phyloP scores from a whole-genome alignment of 495 filamentous ascomycete species.

The Xanthoparmelia taractica region DNA sequence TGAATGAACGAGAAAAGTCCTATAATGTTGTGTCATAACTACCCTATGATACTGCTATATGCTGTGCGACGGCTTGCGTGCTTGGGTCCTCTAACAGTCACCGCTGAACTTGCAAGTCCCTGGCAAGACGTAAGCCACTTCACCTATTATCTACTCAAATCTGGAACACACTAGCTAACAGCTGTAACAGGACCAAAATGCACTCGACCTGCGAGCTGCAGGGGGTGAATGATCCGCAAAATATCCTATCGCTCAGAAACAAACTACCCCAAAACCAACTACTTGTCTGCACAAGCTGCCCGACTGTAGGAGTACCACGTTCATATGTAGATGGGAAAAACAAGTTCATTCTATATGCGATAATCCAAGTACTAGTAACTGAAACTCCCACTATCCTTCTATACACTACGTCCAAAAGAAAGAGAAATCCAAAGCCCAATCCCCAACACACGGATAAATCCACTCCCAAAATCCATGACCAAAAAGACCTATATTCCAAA shows the following conservation, averaged over 20 bases:
- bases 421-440: background rate
- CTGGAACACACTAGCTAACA: background rate
- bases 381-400: too few species aligned
- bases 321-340: background rate
- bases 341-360: background rate
- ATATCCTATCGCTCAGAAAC: background rate
- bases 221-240: background rate
- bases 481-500: background rate
- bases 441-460: background rate
- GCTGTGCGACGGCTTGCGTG: background rate
- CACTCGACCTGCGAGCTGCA: background rate
- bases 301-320: background rate
- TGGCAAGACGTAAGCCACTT: background rate
- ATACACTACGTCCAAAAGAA: background rate
- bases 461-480: background rate
- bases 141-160: background rate
- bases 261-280: too few species aligned
- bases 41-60: background rate
- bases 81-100: background rate
- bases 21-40: background rate
- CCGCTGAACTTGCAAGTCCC: background rate
- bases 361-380: background rate
- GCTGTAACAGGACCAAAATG: background rate
- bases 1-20: conserved; percentile 30
- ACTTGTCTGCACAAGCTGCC: background rate